Evolutionary conservation across 2,329 filamentous ascomycete genomes (phyloP), one percentile per base, ranked within the genome.

Genomic region (Parastagonospora avenae): DNA sequence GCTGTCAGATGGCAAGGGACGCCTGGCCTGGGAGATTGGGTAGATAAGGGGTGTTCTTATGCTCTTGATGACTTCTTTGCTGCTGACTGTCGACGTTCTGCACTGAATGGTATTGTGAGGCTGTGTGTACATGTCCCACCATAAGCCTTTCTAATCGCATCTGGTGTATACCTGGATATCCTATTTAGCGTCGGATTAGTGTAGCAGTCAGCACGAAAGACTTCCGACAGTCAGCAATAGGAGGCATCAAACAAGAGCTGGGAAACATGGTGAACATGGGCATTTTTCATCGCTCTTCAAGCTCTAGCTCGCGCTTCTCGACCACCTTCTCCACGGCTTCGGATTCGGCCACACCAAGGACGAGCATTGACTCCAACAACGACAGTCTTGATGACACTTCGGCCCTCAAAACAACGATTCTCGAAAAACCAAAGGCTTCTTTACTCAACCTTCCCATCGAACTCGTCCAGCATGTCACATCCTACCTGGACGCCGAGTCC

Each of bases 381-480:
- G 31, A 42, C 8, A 16, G 42, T 2, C 48, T 54, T 8, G 36
- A 50, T 8, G 54, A 54, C 59, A 58, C 4, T 42, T 57, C 24
- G 37, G 19, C 19, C 11, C 16, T n/a, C 5, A 55, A 52, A 9
- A 45, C 38, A 11, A 16, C 15, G n/a, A 30, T 12, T 2, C 46
- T 38, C 35, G 46, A 43, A 24, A 7, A 47, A 19, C 48, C 55
- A 35, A 43, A 41, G 10, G 51, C 57, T 4, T 60, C 64, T 2
- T 32, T 70, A 8, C 49, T 65, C 12, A 51, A 41, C 5, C 66
- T 72, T 19, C 68, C 69, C 1, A 24, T 69, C 27, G 69, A 72
- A 44, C 50, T 72, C 2, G 41, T 71, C 27, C 69, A 70, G 42
- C 59, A 68, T 9, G 60, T 72, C n/a, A 57, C 59, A 1, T 50